These are phyloP conservation scores for Camelina hispida DNA, from an alignment of 345 rosid species.

Conservation along the genomic window DNA sequence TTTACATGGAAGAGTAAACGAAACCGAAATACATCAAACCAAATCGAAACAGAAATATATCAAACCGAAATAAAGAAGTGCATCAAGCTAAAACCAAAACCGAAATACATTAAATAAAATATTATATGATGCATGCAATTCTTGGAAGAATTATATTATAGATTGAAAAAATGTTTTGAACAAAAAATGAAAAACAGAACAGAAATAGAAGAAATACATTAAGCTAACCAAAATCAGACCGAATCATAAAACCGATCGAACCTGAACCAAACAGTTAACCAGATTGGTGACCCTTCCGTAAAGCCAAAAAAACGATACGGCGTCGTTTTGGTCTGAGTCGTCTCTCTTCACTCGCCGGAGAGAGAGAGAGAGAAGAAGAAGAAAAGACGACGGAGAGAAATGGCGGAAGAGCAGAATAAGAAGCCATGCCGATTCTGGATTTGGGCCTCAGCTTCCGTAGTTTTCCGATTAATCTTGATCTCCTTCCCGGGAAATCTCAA, in stretches of 20 bases:
- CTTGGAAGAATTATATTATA: no score
- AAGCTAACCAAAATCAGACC: no score
- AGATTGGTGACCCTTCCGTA: background rate
- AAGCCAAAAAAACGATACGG: slow-evolving; percentile 11
- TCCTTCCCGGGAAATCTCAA: slow-evolving; percentile 65
- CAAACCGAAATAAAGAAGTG: no score
- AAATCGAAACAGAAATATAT: no score
- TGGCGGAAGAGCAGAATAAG: slow-evolving; percentile 37
- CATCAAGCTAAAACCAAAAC: no score
- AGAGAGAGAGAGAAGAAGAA: slow-evolving; percentile 15
- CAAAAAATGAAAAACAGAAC: background rate
- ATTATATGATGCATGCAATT: no score
- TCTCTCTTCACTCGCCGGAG: slow-evolving; percentile 37
- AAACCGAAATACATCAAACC: no score
- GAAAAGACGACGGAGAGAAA: slow-evolving; percentile 30
- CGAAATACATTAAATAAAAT: no score
- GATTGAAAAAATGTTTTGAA: no score
- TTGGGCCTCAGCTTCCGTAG: slow-evolving; percentile 55
- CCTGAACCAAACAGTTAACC: background rate
- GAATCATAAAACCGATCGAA: background rate
- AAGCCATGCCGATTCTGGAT: slow-evolving; percentile 52
- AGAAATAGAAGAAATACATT: no score
- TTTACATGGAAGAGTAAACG: no score
- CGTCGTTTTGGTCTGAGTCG: slow-evolving; percentile 36
- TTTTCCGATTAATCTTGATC: slow-evolving; percentile 59